Conservation (phyloP, 345 rosid genomes). For the Lepidium aucheri region DNA sequence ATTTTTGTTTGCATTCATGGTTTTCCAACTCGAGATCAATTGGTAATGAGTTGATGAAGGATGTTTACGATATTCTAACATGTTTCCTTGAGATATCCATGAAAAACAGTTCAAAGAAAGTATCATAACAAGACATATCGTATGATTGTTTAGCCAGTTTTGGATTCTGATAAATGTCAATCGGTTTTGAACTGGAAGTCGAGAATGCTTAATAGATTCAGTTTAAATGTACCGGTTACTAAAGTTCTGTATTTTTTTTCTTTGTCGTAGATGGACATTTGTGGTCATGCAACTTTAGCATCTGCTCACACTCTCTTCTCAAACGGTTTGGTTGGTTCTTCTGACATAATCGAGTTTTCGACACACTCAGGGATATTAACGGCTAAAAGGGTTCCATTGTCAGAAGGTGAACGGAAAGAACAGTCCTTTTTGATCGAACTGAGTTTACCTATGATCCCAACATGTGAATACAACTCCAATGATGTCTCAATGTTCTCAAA, state of each 20-base stretch:
- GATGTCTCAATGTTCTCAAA: constrained; percentile 30
- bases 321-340: constrained; percentile 42
- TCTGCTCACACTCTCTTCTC: constrained; percentile 60
- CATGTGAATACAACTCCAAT: constrained; percentile 29
- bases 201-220: background rate
- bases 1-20: constrained; percentile 23
- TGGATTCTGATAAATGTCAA: too few relatives aligned
- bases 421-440: constrained; percentile 36
- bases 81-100: too few relatives aligned
- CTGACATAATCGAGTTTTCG: constrained; percentile 46
- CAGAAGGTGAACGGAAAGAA: background rate
- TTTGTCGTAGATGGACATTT: constrained; percentile 39
- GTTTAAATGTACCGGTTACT: too few relatives aligned
- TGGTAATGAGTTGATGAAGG: too few relatives aligned
- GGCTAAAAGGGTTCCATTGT: constrained; percentile 36
- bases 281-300: constrained; percentile 83
- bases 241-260: too few relatives aligned
- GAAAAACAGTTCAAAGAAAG: too few relatives aligned
- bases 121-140: too few relatives aligned
- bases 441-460: constrained; percentile 40
- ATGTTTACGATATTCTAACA: too few relatives aligned
- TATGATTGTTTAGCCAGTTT: too few relatives aligned
- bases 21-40: constrained; percentile 23
- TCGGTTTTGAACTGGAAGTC: too few relatives aligned
- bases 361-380: constrained; percentile 58